Base-by-base conservation (phyloP, 2,329 filamentous ascomycete species). In the Penicillium italicum region DNA sequence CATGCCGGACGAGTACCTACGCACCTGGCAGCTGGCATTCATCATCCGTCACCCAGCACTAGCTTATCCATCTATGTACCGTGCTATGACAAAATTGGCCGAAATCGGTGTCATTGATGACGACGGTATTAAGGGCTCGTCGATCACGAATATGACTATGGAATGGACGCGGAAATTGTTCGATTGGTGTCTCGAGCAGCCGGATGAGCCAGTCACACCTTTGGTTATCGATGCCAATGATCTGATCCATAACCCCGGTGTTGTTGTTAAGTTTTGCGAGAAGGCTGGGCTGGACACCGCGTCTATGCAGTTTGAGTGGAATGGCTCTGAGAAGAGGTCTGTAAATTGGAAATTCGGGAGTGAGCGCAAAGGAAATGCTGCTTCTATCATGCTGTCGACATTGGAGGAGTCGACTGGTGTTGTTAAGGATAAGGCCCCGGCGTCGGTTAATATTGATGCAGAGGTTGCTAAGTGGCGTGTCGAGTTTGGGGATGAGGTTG, bases 11-110 rank as follows among this genome's bases (percentile, higher is more conserved):
- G 64, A 65, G 16, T 68, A 71, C 36, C 63, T 76, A 44, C 63
- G 62, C 22, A 69, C 59, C 1, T 74, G 63, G 59, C 61, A 61
- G 26, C 59, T 70, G 0, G 66, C 69, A 1, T 72, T 75, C 50
- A 60, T 74, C 31, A 71, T 76, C 54, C 65, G 73, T 3, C 72
- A 76, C 52, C 74, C 74, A 5, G 72, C 71, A 8, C 56, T 76
- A 33, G 62, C 66, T 20, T 75, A 73, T 40, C 67, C 72, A 2
- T 76, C 74, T 0, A 56, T 66, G 24, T 72, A 71, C 54, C 72
- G 73, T 1, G 66, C 67, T 12, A 61, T 65, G 48, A 20, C 53
- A 11, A 61, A 63, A 28, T 41, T 66, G 14, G 52, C 63, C 24
- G 22, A 50, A 1, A 44, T 22, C 0, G 58, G 63, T 9, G 14